Evolutionary conservation across 495 filamentous ascomycete genomes (phyloP).

Genomic region (Tetracladium setigerum): DNA sequence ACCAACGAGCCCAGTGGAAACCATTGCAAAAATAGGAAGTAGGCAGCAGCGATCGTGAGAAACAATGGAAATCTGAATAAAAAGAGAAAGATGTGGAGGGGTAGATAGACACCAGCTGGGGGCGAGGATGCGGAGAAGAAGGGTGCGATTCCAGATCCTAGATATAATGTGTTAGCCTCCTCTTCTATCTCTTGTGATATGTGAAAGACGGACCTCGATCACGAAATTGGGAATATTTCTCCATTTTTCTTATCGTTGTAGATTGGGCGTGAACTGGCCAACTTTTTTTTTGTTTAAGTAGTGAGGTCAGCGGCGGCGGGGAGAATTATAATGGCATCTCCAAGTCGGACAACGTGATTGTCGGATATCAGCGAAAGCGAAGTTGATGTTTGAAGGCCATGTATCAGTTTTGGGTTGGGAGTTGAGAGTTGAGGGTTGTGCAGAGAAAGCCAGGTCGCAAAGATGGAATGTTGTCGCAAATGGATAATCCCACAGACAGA

Average conservation of each 20-base stretch:
- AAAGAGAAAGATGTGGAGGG: conserved; percentile 65
- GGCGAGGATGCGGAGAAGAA: conserved; percentile 74
- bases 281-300: not conserved
- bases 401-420: too few species aligned
- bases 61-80: conserved; percentile 74
- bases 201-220: conserved; percentile 66
- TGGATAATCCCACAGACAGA: too few species aligned
- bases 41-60: conserved; percentile 53
- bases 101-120: conserved; percentile 49
- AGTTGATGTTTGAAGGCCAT: too few species aligned
- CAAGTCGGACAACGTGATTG: too few species aligned
- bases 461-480: too few species aligned
- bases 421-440: too few species aligned
- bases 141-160: conserved; percentile 92
- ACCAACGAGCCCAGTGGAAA: conserved; percentile 72
- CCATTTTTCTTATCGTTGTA: conserved; percentile 48
- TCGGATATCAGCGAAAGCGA: too few species aligned
- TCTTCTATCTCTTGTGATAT: conserved; percentile 9
- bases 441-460: too few species aligned
- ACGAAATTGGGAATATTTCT: conserved; percentile 94
- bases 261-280: not conserved
- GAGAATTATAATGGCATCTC: too few species aligned
- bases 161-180: conserved; percentile 9
- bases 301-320: too few species aligned
- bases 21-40: conserved; percentile 79